Percentiles rank a stretch among this genome's conserved stretches.
phyloP scores from a whole-genome alignment of 345 rosid species.

The Acer saccharum region DNA sequence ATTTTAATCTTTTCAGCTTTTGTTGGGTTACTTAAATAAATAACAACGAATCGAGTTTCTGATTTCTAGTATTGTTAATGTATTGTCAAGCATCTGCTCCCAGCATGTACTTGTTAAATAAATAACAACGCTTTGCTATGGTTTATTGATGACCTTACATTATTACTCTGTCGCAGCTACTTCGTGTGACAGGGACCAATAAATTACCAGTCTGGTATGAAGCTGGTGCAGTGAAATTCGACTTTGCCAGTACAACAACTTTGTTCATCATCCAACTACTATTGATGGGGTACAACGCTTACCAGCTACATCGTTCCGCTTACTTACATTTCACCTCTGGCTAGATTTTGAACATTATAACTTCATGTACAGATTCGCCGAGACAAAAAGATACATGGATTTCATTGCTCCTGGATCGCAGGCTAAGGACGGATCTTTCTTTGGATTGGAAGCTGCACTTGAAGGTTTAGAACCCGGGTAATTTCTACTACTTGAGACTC shows the following conservation, averaged over 20 bases:
- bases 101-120: not conserved
- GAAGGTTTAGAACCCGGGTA: slow-evolving; percentile 95
- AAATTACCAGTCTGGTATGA: slow-evolving; percentile 90
- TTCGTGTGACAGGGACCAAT: slow-evolving; percentile 68
- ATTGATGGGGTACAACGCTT: slow-evolving; percentile 75
- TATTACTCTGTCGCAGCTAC: slow-evolving; percentile 48
- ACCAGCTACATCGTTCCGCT: not conserved
- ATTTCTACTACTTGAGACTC: not conserved
- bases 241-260: slow-evolving; percentile 71
- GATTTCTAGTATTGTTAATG: not conserved
- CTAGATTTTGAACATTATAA: not conserved
- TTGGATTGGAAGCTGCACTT: slow-evolving; percentile 78
- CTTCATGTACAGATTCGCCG: slow-evolving; percentile 55
- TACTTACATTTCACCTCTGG: not conserved
- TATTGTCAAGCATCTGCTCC: not conserved
- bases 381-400: slow-evolving; percentile 92
- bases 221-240: slow-evolving; percentile 85
- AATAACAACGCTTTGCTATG: not conserved
- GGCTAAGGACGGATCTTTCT: slow-evolving; percentile 75
- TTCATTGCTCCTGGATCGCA: slow-evolving; percentile 84
- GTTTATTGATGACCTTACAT: not conserved
- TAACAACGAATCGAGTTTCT: not conserved
- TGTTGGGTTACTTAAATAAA: not conserved
- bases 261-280: slow-evolving; percentile 69
- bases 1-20: not conserved